These are phyloP conservation scores for Ophiocordyceps camponoti-leonardi DNA, from an alignment of 2,329 filamentous ascomycete genomes.

Conservation along the genomic window DNA sequence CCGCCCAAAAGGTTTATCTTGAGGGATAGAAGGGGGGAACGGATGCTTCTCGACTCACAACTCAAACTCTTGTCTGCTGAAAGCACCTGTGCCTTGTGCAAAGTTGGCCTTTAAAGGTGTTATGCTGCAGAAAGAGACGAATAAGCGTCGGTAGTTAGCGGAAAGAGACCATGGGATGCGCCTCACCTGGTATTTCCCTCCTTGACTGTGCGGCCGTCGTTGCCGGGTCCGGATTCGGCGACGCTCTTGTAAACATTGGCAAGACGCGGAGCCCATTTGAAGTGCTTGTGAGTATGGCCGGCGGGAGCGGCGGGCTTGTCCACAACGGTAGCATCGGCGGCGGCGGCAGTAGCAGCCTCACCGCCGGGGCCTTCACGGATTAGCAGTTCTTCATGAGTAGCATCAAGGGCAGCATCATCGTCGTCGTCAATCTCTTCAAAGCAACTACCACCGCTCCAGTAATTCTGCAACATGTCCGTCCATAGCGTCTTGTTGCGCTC, in stretches of 20 bases:
- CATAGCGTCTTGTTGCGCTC: conserved; percentile 58
- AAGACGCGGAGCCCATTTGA: conserved; percentile 87
- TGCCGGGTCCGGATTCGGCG: conserved; percentile 60
- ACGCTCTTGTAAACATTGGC: conserved; percentile 77
- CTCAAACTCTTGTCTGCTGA: conserved; percentile 56
- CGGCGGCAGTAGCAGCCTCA: conserved; percentile 20
- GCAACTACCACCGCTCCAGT: conserved; percentile 71
- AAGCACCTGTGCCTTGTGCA: conserved; percentile 50
- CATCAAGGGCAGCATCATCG: conserved; percentile 44
- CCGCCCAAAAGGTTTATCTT: not conserved
- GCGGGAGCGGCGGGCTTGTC: conserved; percentile 6
- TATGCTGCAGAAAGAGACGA: conserved; percentile 39
- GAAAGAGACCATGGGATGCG: not conserved
- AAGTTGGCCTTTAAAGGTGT: conserved; percentile 89
- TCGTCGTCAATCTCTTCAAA: conserved; percentile 67
- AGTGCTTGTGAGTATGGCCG: conserved; percentile 63
- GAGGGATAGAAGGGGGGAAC: not conserved
- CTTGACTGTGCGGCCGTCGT: conserved; percentile 85
- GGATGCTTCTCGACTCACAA: conserved; percentile 48
- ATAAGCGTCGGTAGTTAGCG: not conserved
- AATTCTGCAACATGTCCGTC: conserved; percentile 78
- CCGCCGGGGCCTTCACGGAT: conserved; percentile 50
- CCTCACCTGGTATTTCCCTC: conserved; percentile 66
- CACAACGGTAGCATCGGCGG: conserved; percentile 4
- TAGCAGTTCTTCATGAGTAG: conserved; percentile 53